Base-by-base conservation (phyloP, 1,139 yeast species). In the Ashbya aceris region DNA sequence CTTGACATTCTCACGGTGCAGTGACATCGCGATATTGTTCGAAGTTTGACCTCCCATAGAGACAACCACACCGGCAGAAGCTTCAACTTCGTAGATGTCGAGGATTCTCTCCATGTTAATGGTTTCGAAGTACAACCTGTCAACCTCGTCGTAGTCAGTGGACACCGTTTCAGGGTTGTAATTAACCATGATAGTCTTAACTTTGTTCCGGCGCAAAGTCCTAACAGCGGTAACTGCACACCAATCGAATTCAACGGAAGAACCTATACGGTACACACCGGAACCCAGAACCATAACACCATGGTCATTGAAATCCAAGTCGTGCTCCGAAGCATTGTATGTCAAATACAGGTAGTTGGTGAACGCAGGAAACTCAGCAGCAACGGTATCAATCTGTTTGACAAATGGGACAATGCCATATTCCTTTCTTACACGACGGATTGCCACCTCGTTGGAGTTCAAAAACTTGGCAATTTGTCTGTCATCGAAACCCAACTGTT, bases 1-100 rank as follows among this genome's bases (percentile, higher is more conserved):
- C 71, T 89, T 91, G 55, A 87, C 96, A 61, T 86, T 86, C 69
- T 89, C 95, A 68, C 96, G 83, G 68, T 89, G 91, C 59, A 91
- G 74, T 49, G 89, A 80, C 64, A 91, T 74, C 29, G 98, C 98
- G 70, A 91, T 91, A 66, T 91, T 91, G 70, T 91, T 87, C 7
- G 97, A 86, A 36, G 96, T 85, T 71, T 93, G 98, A 63, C 98
- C 98, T 74, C 98, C 98, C 95, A 91, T 87, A 49, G 97, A 83
- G 52, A 91, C 86, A 52, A 91, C 81, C 49, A 91, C 96, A 71
- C 98, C 98, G 13, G 80, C 68, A 39, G 96, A 82, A 58, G 79
- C 77, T 71, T 93, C 98, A 52, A 87, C 70, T 64, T 91, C 96
- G 62, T 93, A 91, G 54, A 91, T 89, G 70, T 91, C 98, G 66